A percentile compares a stretch with the other conserved stretches of the same genome.
phyloP scores from a whole-genome alignment of 768 basidiomycete species.

The Melanogaster broomeanus region DNA sequence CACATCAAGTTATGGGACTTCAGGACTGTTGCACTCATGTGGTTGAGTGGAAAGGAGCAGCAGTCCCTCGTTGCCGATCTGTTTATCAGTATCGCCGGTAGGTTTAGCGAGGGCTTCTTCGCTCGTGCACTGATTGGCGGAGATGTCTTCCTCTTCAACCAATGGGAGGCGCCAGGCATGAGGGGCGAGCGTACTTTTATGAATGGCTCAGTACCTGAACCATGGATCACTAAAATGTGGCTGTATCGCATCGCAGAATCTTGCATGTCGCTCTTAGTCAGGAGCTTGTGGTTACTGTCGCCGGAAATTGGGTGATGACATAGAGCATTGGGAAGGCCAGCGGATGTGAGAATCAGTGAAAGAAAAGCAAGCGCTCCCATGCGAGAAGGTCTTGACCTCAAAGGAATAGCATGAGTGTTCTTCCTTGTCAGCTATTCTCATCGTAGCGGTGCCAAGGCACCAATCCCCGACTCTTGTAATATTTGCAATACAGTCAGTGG shows the following conservation, averaged over 20 bases:
- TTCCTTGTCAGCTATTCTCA: not conserved
- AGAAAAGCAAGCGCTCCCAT: constrained; percentile 35
- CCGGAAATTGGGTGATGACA: constrained; percentile 63
- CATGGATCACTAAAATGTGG: constrained; percentile 17
- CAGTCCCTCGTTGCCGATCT: constrained; percentile 45
- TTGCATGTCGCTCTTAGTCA: constrained; percentile 42
- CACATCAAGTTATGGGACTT: constrained; percentile 74
- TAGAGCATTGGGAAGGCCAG: constrained; percentile 62
- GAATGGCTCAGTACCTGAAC: not conserved
- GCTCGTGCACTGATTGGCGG: constrained; percentile 59
- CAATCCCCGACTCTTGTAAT: too few species aligned
- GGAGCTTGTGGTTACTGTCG: constrained; percentile 55
- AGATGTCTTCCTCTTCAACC: constrained; percentile 55
- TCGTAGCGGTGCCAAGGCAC: too few species aligned
- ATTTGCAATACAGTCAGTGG: too few species aligned
- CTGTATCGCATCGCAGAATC: constrained; percentile 9
- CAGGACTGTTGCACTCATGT: constrained; percentile 52
- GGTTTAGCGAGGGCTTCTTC: constrained; percentile 44
- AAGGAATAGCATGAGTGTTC: constrained; percentile 50
- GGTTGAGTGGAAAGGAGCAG: constrained; percentile 53
- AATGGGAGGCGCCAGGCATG: constrained; percentile 33
- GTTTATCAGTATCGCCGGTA: constrained; percentile 50
- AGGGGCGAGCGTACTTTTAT: constrained; percentile 4
- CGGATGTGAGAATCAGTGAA: constrained; percentile 25
- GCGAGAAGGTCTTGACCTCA: constrained; percentile 26